Evolutionary conservation across 1,284 basidiomycete species (phyloP), one percentile per base, ranked within the genome.

Genomic region (Naganishia cerealis): DNA sequence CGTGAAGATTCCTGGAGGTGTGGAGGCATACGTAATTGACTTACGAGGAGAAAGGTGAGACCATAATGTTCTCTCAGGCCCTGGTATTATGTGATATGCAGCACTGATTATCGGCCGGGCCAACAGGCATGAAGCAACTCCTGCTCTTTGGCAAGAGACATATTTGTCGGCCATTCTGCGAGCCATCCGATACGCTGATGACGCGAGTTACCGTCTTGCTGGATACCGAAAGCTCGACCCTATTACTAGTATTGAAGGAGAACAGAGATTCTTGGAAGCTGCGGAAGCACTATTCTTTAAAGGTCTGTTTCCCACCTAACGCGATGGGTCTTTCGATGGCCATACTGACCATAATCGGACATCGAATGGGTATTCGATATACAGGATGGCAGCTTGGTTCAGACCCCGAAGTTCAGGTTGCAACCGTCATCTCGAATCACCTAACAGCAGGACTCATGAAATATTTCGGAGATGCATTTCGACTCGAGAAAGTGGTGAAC

Each of bases 381-480:
- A 0, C 71, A 92, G 92, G 95, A 38, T 99, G 95, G 96, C 94
- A 97, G 79, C 90, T 98, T 1, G 95, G 95, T 3, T 97, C 94
- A 0, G 95, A 98, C 73, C 95, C 95, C 0, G 96, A 99, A 80
- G 94, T 98, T 42, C 96, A 99, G 78, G 95, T 99, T 24, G 95
- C 95, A 0, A 97, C 94, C 0, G 86, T 94, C n/a, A 92, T 97
- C 6, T 94, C 92, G 43, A 99, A 99, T 78, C 95, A 99, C 78
- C 85, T 99, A 15, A 95, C 94, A 0, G 90, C 92, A 3, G 95
- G 91, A 0, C 87, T 98, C 74, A 87, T 98, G 84, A 98, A 98
- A 79, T 98, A 98, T 81, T 99, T 99, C 77, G 91, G 94, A 13
- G 91, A 95, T 75, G 88, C 91, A 68, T 92, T 89, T 65, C 85